A percentile compares a stretch with the other conserved stretches of the same genome.
phyloP scores from a whole-genome alignment of 768 basidiomycete species.

The Phanerochaete carnosa region DNA sequence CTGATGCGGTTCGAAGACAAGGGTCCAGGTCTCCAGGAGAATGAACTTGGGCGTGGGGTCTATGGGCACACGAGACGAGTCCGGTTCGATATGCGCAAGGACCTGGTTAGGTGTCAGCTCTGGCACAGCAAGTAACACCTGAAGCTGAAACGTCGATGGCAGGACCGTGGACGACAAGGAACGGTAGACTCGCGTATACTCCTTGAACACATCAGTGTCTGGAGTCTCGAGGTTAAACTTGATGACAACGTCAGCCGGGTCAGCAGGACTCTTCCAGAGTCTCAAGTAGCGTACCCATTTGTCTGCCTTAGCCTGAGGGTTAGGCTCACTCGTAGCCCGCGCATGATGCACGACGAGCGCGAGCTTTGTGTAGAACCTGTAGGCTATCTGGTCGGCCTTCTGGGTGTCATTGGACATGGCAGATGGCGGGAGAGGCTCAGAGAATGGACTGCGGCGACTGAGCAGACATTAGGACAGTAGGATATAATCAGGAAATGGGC shows the following conservation, averaged over 20 bases:
- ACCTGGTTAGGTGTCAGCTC: constrained; percentile 68
- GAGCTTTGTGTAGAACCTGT: constrained; percentile 81
- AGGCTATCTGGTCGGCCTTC: constrained; percentile 85
- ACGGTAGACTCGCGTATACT: constrained; percentile 59
- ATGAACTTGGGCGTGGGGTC: constrained; percentile 68
- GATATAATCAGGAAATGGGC: constrained; percentile 10
- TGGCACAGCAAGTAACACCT: constrained; percentile 69
- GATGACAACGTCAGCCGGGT: neutral
- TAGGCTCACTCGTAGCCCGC: constrained; percentile 54
- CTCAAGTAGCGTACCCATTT: constrained; percentile 64
- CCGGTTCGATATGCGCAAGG: constrained; percentile 61
- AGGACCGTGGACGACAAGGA: constrained; percentile 52
- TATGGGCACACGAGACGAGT: constrained; percentile 57
- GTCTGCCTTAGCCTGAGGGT: constrained; percentile 51
- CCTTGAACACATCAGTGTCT: constrained; percentile 65
- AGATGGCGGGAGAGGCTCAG: constrained; percentile 21
- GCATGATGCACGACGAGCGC: constrained; percentile 73
- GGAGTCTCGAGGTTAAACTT: constrained; percentile 84
- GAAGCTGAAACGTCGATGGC: constrained; percentile 57
- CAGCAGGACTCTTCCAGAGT: constrained; percentile 1
- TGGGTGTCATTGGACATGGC: constrained; percentile 47
- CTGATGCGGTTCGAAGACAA: constrained; percentile 38
- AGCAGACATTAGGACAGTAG: constrained; percentile 24
- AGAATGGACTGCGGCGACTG: constrained; percentile 13
- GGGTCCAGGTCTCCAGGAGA: constrained; percentile 69